Base-by-base conservation (phyloP, 495 filamentous ascomycete species). In the Hyphodiscus hymeniophilus region DNA sequence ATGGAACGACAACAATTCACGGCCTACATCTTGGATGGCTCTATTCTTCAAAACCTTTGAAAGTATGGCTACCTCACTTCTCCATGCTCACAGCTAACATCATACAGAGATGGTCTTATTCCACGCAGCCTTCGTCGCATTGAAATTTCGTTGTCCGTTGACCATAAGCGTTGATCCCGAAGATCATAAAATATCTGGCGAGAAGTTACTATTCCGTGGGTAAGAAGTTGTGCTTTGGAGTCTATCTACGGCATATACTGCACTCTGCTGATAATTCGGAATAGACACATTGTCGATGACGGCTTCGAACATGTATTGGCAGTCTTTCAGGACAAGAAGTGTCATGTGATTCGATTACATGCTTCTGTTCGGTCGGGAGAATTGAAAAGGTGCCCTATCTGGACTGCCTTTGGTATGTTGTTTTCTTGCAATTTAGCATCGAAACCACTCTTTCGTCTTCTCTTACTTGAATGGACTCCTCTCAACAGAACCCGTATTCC, bases 281-380 rank as follows among this genome's bases (percentile, higher is more conserved):
- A 10, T 42, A 90, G 86, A 26, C 70, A 75, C 65, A 90, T 92
- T 20, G 57, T 77, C 30, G 84, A 92, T 42, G 83, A 87, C 52
- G 69, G 68, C 5, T 86, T 74, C 50, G 67, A 75, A 15, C 88
- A 91, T 57, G 80, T 74, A 0, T 65, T 94, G 21, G 80, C 86
- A 24, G 71, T 94, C 2, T 88, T 77, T 59, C 66, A 76, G 49
- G 88, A 94, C 50, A 62, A 57, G 2, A 66, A 74, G n/a, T 81
- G 79, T 3, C 69, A 75, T 1, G 79, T 80, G 12, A 65, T 87
- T 10, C 68, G 75, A 15, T 61, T 79, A 4, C 71, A 75, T 23
- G 73, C 72, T 39, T 66, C 70, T 0, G 68, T 74, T 1, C 69
- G 66, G 61, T 67, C 69, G 33, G 75, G 75, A 5, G 68, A 70